These are phyloP conservation scores for Dentipellis sp. DNA, from an alignment of 768 basidiomycete species.

Conservation along the genomic window DNA sequence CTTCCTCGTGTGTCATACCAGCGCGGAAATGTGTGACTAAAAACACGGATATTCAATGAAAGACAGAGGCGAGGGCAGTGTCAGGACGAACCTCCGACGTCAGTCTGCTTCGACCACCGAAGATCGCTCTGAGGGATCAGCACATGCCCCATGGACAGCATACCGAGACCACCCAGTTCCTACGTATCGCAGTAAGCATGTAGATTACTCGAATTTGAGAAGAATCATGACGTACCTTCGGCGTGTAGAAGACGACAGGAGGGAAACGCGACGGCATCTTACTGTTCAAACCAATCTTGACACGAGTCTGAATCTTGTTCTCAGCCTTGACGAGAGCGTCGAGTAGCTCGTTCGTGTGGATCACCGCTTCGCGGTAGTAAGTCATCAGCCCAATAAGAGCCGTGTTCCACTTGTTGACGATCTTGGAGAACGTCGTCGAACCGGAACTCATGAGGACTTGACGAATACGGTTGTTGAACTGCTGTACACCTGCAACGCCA, in stretches of 20 bases:
- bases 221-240: conserved; percentile 45
- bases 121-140: conserved; percentile 97
- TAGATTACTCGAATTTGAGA: background rate
- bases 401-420: conserved; percentile 98
- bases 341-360: conserved; percentile 93
- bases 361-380: conserved; percentile 95
- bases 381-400: conserved; percentile 95
- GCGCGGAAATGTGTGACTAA: conserved; percentile 97
- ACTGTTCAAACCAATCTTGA: conserved; percentile 98
- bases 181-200: conserved; percentile 17
- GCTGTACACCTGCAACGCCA: conserved; percentile 59
- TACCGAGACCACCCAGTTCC: conserved; percentile 96
- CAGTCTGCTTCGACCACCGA: conserved; percentile 97
- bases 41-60: background rate
- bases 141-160: conserved; percentile 99
- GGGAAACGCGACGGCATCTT: conserved; percentile 99
- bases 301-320: conserved; percentile 99
- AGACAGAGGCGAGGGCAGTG: background rate
- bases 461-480: conserved; percentile 96
- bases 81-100: conserved; percentile 60
- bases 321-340: conserved; percentile 97
- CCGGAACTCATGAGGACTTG: conserved; percentile 98
- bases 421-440: conserved; percentile 97
- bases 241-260: conserved; percentile 91
- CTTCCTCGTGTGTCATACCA: conserved; percentile 95